Base-by-base conservation (phyloP, 1,284 basidiomycete genomes). In the Macrocybe sp. region DNA sequence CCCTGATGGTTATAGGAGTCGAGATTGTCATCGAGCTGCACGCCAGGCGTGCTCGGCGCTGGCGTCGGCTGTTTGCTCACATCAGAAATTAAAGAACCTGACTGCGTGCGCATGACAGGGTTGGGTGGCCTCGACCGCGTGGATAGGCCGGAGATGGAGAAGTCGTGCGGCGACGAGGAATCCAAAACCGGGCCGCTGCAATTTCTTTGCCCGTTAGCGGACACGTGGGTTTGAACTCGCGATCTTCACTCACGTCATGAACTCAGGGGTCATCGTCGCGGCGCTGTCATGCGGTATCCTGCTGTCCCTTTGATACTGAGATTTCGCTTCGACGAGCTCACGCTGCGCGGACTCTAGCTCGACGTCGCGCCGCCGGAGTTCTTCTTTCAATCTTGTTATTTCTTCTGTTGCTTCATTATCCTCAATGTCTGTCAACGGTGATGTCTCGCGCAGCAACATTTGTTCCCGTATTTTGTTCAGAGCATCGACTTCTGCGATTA, bases 41-140 rank as follows among this genome's bases (percentile, higher is more conserved):
- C 47, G 29, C 56, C 66, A 12, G 58, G 60, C 30, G 65, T 63
- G 50, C 68, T 74, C 31, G 74, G 74, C 12, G 73, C 73, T 42
- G 75, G 76, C 2, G 75, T 78, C 6, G 75, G 75, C 16, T 65
- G 73, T 54, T 72, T 73, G 61, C 72, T 76, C 14, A 74, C 44
- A 33, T 66, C 57, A 35, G 72, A 66, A 45, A 78, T 76, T 41
- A 68, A 58, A 4, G 77, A 74, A 4, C 76, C 75, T 7, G 75
- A 76, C 45, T 67, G 62, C 4, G 75, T 76, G 33, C 73, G 69
- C 7, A 55, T 65, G 31, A 73, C 54, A 11, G 56, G 56, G 32
- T 52, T 41, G 31, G 50, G 46, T 1, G 51, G 28, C 37, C 44
- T 45, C 29, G 52, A 48, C 36, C n/a, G 48, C 7, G 41, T 9